phyloP scores from a whole-genome alignment of 2,329 filamentous ascomycete species.

The Domatiomyces catenatus region DNA sequence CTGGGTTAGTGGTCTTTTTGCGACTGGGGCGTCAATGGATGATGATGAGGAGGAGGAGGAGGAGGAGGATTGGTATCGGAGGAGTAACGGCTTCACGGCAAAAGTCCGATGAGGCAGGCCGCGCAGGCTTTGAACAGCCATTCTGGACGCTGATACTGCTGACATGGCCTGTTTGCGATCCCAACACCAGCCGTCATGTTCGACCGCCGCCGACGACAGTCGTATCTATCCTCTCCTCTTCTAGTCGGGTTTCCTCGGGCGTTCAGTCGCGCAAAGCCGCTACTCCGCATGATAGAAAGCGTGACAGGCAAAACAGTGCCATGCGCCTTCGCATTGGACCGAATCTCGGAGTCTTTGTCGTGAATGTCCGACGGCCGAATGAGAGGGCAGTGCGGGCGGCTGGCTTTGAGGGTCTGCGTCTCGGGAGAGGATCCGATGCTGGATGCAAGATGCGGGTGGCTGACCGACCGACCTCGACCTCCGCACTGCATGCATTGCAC shows the following conservation, averaged over 20 bases:
- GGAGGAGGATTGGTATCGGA: neutral
- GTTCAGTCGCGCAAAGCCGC: neutral
- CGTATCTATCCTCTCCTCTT: neutral
- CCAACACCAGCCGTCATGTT: neutral
- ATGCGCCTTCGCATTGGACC: neutral
- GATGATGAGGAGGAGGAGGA: neutral
- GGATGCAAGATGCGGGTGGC: too few relatives aligned
- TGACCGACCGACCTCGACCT: too few relatives aligned
- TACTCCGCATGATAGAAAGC: neutral
- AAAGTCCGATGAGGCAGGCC: neutral
- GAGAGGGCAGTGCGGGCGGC: neutral
- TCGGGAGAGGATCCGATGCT: too few relatives aligned
- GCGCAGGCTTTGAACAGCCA: neutral
- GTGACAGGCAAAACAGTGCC: neutral
- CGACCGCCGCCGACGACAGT: too few relatives aligned
- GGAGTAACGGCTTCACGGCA: neutral
- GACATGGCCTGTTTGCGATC: neutral
- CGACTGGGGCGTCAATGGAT: neutral
- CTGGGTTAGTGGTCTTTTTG: neutral
- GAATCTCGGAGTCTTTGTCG: neutral
- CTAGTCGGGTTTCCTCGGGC: neutral
- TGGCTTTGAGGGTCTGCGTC: too few relatives aligned
- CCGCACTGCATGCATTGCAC: too few relatives aligned
- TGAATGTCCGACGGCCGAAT: neutral
- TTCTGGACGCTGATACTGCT: neutral